These are phyloP conservation scores for Thelonectria rubi DNA, from an alignment of 2,329 filamentous ascomycete genomes.

Conservation along the genomic window DNA sequence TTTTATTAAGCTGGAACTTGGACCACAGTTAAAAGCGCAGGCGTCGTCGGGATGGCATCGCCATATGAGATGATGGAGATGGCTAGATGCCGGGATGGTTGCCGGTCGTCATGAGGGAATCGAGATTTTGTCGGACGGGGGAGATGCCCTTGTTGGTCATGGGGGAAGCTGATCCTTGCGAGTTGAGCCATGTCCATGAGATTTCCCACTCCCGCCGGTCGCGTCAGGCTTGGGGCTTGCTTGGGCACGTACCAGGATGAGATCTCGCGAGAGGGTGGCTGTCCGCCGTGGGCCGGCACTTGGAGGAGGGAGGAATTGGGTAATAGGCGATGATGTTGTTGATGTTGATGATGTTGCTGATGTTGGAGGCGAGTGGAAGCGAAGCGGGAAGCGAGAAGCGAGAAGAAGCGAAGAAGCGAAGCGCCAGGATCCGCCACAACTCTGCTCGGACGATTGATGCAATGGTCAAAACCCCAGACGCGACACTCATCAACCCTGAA, in stretches of 20 bases:
- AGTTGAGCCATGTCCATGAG: conserved; percentile 6
- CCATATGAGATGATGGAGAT: not conserved
- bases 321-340: too few species aligned
- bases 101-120: conserved; percentile 20
- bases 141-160: conserved; percentile 4
- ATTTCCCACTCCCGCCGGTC: not conserved
- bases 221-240: conserved; percentile 3
- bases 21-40: conserved; percentile 11
- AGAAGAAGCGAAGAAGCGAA: not conserved
- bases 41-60: conserved; percentile 3
- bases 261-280: conserved; percentile 10
- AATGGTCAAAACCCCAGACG: not conserved
- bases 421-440: too few species aligned
- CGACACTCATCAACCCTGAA: conserved; percentile 12
- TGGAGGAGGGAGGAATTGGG: not conserved
- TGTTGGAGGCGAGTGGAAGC: too few species aligned
- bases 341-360: too few species aligned
- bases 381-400: too few species aligned
- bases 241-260: conserved; percentile 9
- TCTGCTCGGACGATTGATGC: too few species aligned
- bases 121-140: conserved; percentile 17
- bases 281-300: conserved; percentile 11
- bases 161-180: conserved; percentile 21
- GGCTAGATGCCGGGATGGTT: conserved; percentile 16
- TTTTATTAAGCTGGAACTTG: conserved; percentile 6